Conservation (phyloP, 1,139 yeast species). For the Suhomyces kunorum region DNA sequence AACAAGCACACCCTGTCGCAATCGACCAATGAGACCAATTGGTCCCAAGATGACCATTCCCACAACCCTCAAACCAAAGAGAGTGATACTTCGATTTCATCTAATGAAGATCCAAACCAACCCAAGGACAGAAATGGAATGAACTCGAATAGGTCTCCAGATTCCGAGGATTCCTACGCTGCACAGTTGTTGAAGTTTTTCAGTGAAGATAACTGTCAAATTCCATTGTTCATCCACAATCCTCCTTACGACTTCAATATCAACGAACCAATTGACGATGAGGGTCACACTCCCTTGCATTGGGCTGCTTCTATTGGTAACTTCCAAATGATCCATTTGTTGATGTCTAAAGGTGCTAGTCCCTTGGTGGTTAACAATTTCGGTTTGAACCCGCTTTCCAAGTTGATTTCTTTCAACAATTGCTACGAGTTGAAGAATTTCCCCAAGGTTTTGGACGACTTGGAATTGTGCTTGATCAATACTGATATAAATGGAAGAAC, state of each 20-base stretch:
- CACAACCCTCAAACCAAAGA: slow-evolving; percentile 28
- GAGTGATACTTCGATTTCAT: slow-evolving; percentile 46
- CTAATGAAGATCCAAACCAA: slow-evolving; percentile 31
- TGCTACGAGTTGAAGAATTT: slow-evolving; percentile 81
- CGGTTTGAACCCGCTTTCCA: slow-evolving; percentile 85
- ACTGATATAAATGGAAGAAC: slow-evolving; percentile 74
- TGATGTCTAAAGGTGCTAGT: slow-evolving; percentile 74
- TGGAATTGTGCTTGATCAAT: slow-evolving; percentile 68
- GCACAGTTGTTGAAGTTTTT: slow-evolving; percentile 60
- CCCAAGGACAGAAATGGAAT: slow-evolving; percentile 7
- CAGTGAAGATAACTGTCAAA: slow-evolving; percentile 69
- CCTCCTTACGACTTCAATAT: slow-evolving; percentile 83
- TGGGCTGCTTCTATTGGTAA: slow-evolving; percentile 98
- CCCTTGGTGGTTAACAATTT: slow-evolving; percentile 68
- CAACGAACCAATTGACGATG: slow-evolving; percentile 88
- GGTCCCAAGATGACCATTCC: slow-evolving; percentile 46
- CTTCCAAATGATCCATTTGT: slow-evolving; percentile 64
- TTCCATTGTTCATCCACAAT: slow-evolving; percentile 70
- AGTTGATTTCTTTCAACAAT: slow-evolving; percentile 82
- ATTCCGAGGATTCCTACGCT: slow-evolving; percentile 47
- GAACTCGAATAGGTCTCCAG: slow-evolving; percentile 10
- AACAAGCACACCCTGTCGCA: slow-evolving; percentile 38
- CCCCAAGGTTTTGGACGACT: slow-evolving; percentile 64
- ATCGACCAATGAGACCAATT: slow-evolving; percentile 47
- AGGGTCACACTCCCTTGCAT: slow-evolving; percentile 93